A percentile compares a stretch with the other conserved stretches of the same genome.
phyloP scores from a whole-genome alignment of 352 stramenopile genomes.

The Globisporangium okanoganense region DNA sequence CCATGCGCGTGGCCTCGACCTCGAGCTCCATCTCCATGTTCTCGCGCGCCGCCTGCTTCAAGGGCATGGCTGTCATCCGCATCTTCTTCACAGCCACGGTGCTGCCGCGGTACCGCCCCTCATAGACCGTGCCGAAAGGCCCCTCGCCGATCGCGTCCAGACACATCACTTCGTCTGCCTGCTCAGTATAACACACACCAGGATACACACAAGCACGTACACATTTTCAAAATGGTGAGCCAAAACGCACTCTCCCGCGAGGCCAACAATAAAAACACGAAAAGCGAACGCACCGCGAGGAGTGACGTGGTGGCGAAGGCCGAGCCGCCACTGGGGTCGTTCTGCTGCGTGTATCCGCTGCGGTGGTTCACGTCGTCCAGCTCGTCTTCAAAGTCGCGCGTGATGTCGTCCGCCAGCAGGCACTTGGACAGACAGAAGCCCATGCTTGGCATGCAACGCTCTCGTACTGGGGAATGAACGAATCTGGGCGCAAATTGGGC shows the following conservation, averaged over 20 bases:
- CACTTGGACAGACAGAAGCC: conserved; percentile 84
- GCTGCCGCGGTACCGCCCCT: conserved; percentile 81
- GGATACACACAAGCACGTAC: neutral
- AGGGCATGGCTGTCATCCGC: conserved; percentile 62
- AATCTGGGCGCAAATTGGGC: neutral
- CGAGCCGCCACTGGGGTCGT: conserved; percentile 34
- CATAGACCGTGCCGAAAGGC: conserved; percentile 78
- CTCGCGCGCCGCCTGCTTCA: conserved; percentile 57
- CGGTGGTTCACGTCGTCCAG: conserved; percentile 61
- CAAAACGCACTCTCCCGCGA: neutral
- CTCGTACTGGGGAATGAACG: neutral
- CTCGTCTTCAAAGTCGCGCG: conserved; percentile 77
- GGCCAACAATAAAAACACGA: neutral
- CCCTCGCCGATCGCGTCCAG: conserved; percentile 76
- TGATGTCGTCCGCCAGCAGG: conserved; percentile 83
- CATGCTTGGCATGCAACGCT: conserved; percentile 34
- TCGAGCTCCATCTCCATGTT: conserved; percentile 83
- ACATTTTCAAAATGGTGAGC: neutral
- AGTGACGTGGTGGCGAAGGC: conserved; percentile 74
- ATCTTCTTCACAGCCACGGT: conserved; percentile 87
- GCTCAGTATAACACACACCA: neutral
- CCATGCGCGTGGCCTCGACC: conserved; percentile 79
- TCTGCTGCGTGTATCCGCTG: conserved; percentile 42
- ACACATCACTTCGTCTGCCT: conserved; percentile 85
- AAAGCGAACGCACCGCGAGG: conserved; percentile 42